Evolutionary conservation across 306 rosid species (phyloP).

Genomic region (Leucaena leucocephala): DNA sequence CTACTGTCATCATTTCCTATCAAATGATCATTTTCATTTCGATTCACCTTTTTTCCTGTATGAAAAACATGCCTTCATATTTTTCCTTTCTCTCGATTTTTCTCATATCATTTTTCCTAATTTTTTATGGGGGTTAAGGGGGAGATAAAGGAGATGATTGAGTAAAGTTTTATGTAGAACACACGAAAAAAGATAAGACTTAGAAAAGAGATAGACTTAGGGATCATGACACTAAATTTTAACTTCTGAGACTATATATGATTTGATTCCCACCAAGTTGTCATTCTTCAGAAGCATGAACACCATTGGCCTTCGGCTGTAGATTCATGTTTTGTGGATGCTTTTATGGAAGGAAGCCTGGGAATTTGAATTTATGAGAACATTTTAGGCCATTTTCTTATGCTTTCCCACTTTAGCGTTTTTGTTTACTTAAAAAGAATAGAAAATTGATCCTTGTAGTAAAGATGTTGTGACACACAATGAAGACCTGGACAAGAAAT

Average conservation of each 20-base stretch:
- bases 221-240: slow-evolving; percentile 32
- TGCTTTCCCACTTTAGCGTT: neutral
- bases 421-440: neutral
- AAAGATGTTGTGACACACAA: neutral
- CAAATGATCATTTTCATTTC: slow-evolving; percentile 27
- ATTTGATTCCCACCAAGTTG: slow-evolving; percentile 7
- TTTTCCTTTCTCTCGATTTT: neutral
- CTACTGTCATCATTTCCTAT: slow-evolving; percentile 24
- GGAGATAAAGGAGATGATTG: neutral
- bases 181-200: slow-evolving; percentile 32
- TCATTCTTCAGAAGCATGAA: slow-evolving; percentile 22
- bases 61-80: slow-evolving; percentile 17
- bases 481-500: neutral
- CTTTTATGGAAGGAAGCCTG: neutral
- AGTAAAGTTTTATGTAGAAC: slow-evolving; percentile 31
- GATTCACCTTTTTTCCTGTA: slow-evolving; percentile 27
- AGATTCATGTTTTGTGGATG: neutral
- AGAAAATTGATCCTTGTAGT: neutral
- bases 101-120: neutral
- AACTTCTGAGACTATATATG: slow-evolving; percentile 10
- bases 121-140: neutral
- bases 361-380: neutral
- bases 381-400: neutral
- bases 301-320: neutral
- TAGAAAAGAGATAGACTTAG: slow-evolving; percentile 33